Percentiles rank a stretch among this genome's conserved stretches.
These are phyloP conservation scores for Dryadomyces quercivorus DNA, from an alignment of 2,329 filamentous ascomycete genomes.

Conservation along the genomic window DNA sequence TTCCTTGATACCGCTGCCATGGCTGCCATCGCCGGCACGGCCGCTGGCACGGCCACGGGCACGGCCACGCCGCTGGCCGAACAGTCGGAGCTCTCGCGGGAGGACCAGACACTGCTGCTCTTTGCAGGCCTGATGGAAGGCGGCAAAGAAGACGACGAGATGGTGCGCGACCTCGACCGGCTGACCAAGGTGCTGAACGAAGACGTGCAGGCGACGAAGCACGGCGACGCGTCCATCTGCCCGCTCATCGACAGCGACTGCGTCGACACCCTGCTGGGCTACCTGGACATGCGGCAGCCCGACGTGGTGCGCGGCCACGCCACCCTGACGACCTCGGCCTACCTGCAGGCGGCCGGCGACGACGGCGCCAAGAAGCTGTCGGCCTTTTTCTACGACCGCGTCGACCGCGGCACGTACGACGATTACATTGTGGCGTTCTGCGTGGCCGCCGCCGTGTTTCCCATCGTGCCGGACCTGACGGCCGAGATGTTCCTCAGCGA, in stretches of 20 bases:
- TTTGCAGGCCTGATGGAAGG: conserved; percentile 86
- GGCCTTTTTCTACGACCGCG: conserved; percentile 60
- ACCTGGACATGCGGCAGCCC: conserved; percentile 72
- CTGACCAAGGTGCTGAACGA: conserved; percentile 49
- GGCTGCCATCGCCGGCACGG: conserved; percentile 1
- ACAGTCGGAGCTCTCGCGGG: conserved; percentile 18
- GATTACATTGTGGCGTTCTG: conserved; percentile 88
- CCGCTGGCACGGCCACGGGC: not conserved
- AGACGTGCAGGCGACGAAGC: conserved; percentile 32
- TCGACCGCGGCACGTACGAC: conserved; percentile 67
- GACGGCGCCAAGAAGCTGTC: conserved; percentile 58
- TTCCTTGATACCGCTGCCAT: not conserved
- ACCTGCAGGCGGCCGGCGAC: conserved; percentile 65
- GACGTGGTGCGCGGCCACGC: conserved; percentile 67
- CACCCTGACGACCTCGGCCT: conserved; percentile 68
- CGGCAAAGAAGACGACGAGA: conserved; percentile 69
- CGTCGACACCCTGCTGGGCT: conserved; percentile 75
- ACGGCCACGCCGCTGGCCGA: not conserved
- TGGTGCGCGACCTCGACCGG: conserved; percentile 43
- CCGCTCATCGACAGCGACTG: conserved; percentile 59
- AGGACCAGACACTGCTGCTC: conserved; percentile 61
- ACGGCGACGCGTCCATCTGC: conserved; percentile 38
- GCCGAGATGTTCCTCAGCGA: conserved; percentile 76
- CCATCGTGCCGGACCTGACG: conserved; percentile 65
- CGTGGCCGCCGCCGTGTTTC: conserved; percentile 79